Evolutionary conservation across 306 rosid species (phyloP), one percentile per base, ranked within the genome.

Genomic region (Cyclanthera cordifolia): DNA sequence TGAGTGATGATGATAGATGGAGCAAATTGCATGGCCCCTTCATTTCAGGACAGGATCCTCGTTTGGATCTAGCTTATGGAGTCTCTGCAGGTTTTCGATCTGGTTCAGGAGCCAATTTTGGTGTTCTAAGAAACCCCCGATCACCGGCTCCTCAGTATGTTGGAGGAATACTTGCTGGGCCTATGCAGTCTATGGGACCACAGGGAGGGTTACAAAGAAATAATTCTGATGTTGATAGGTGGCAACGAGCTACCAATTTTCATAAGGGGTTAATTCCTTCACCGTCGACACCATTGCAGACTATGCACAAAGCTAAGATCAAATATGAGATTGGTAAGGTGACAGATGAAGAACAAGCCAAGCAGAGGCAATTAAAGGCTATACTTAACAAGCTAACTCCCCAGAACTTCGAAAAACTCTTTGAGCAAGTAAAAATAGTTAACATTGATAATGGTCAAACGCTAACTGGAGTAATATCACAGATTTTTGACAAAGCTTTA

Each of bases 401-500:
- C 2, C 99, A 94, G 78, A 94, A 94, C 80, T 94, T 90, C 70
- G 97, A 94, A 34, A 88, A 83, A 66, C 89, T 94, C 58, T 88
- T 94, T 78, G 97, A 94, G 78, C 95, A 94, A 84, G 99, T 94
- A 20, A 94, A 88, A 84, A 90, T 78, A 55, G 97, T 94, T 30
- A 90, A 85, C 57, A 86, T 94, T 49, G 97, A 94, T 82, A 90
- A 81, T 75, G 85, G 90, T 7, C 74, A 4, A 67, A 90, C 97
- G 4, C 90, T 94, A 30, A 75, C 81, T 54, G 92, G 99, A 78
- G 96, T 90, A 53, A 90, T 94, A 80, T 85, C 96, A 53, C 99
- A 94, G 83, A 94, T 94, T 46, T 94, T 94, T 74, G 99, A 94
- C 79, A 94, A 94, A 73, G 99, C 99, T 77, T 77, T 94, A 24